phyloP scores from a whole-genome alignment of 2,329 filamentous ascomycete genomes.

The Coniosporium tulheliwenetii region DNA sequence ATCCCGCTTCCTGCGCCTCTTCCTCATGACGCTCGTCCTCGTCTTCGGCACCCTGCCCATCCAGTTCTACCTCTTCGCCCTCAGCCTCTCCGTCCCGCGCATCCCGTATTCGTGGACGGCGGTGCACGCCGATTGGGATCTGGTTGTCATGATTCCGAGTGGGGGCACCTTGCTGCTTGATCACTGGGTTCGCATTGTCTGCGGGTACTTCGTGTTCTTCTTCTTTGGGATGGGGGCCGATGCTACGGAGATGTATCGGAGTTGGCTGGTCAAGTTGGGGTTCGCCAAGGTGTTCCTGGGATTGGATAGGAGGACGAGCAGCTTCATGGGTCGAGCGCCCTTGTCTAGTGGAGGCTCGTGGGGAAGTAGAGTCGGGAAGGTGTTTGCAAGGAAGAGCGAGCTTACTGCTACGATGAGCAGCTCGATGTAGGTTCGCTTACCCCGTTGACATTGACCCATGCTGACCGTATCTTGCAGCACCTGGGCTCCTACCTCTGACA shows the following conservation, averaged over 20 bases:
- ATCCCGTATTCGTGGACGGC: slow-evolving; percentile 29
- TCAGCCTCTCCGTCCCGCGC: slow-evolving; percentile 20
- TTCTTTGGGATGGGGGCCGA: slow-evolving; percentile 51
- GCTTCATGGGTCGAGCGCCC: too few species aligned
- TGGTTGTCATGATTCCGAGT: slow-evolving; percentile 31
- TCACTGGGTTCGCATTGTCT: slow-evolving; percentile 40
- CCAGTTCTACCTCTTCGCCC: slow-evolving; percentile 33
- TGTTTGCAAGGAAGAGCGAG: too few species aligned
- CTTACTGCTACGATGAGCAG: too few species aligned
- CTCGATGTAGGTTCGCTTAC: too few species aligned
- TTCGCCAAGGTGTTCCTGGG: slow-evolving; percentile 14
- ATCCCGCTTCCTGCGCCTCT: slow-evolving; percentile 46
- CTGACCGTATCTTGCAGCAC: too few species aligned
- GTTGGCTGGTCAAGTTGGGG: slow-evolving; percentile 25
- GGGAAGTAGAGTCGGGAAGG: too few species aligned
- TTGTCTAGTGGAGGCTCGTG: too few species aligned
- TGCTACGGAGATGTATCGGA: slow-evolving; percentile 38
- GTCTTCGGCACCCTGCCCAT: slow-evolving; percentile 37
- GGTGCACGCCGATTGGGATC: slow-evolving; percentile 36
- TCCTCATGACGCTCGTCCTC: slow-evolving; percentile 37
- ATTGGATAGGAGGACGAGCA: slow-evolving; percentile 1
- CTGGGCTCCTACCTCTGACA: too few species aligned
- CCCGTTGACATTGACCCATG: too few species aligned
- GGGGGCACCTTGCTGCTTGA: slow-evolving; percentile 32
- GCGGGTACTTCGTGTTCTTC: slow-evolving; percentile 41